Evolutionary conservation across 2,329 filamentous ascomycete genomes (phyloP), one percentile per base, ranked within the genome.

Genomic region (Didymella sp.): DNA sequence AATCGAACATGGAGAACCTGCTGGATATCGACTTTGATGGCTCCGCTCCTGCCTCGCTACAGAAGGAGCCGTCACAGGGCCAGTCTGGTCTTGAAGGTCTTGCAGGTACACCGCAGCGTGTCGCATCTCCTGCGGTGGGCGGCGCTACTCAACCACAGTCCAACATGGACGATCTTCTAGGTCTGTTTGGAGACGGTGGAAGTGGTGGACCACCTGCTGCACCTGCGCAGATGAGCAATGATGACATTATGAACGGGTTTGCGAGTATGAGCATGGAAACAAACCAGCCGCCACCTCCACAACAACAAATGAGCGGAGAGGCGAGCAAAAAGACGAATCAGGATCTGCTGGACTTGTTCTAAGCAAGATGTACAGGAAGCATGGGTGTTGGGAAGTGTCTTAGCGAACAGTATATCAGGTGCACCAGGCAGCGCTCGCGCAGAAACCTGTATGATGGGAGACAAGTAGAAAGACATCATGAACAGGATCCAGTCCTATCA

Each of bases 21-120:
- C 84, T 99, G 53, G 95, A 99, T 70, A 96, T 96, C 69, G 92
- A 96, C 76, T 96, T 96, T 73, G 95, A 98, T 71, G 95, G 94
- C 24, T 89, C 91, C 2, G 93, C 90, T 2, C 94, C 94, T 3
- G 94, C 95, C n/a, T 94, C 91, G 12, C 84, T 91, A 48, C 89
- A 93, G 63, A 85, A 85, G 52, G 81, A 87, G 61, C 84, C 86
- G 15, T 67, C 75, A n/a, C 73, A 71, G 42, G 80, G 81, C 42
- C 61, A 79, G 17, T 81, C 80, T 13, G 81, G 82, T 40, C 70
- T 86, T 15, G 83, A 84, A 67, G 81, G 82, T 12, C 73, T 84
- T 38, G 79, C 85, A 7, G 86, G 84, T 35, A 92, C 89, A 27
- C 89, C 89, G 4, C 87, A 89, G 61, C 81, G 89, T 49, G 82